Base-by-base conservation (phyloP, 495 filamentous ascomycete genomes). In the Hamigera avellanea region DNA sequence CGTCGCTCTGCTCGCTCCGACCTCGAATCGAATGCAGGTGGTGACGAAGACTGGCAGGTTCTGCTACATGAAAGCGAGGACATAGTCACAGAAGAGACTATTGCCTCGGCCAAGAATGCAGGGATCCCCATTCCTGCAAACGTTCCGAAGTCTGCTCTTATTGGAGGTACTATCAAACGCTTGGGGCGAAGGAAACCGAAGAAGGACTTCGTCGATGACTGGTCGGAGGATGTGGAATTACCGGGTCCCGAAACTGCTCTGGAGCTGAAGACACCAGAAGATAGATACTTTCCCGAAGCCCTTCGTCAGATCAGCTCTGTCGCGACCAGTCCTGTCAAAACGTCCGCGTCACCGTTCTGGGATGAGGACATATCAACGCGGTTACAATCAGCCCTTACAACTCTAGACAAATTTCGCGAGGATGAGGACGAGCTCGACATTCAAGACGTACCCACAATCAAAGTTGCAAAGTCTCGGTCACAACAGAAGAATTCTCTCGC, bases 121-220 rank as follows among this genome's bases (percentile, higher is more conserved):
- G 91, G 91, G 33, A 95, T 98, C 35, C 89, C 91, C 18, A 78
- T 98, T 43, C 91, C 91, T 13, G 63, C 71, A 17, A 86, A 89
- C 52, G 79, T 96, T 10, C 86, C 91, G n/a, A 74, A 81, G 15
- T 93, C 89, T n/a, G 91, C 91, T 33, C 69, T 98, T 28, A 70
- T 93, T 45, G 91, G 89, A 29, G 91, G 91, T 32, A 87, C 86
- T 8, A 98, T 98, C 53, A 95, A 94, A 64, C 69, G 86, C 51
- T 67, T 98, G 6, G 86, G 86, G 31, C 82, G 78, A 45, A 78
- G 79, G 49, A 91, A 85, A 45, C 70, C 78, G 30, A 81, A 77
- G 51, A 83, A 81, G 56, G 64, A 75, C 15, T 77, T 83, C 41
- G 62, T 73, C 23, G 91, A 95, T 54, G 89, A 94, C 57, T 95